A percentile compares a stretch with the other conserved stretches of the same genome.
Conservation (phyloP, 108 stramenopile genomes). For the Halocafeteria seosinensis region DNA sequence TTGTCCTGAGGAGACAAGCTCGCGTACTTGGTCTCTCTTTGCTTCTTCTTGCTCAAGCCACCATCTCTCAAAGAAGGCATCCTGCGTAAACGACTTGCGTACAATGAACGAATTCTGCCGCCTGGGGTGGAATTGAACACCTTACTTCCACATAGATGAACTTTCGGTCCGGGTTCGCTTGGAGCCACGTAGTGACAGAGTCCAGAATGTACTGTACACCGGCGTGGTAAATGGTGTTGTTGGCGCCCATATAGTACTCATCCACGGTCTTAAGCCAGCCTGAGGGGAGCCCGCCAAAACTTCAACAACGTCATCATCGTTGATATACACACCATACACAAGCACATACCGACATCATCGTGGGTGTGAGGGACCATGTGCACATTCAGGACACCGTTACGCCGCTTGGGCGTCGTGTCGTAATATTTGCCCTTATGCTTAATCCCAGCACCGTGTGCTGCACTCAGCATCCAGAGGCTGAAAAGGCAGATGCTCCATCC, state of each 20-base stretch:
- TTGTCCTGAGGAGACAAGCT: conserved; percentile 48
- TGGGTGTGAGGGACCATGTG: background rate
- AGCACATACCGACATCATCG: background rate
- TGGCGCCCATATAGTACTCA: conserved; percentile 28
- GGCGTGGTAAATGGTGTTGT: conserved; percentile 57
- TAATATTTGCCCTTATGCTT: too few relatives aligned
- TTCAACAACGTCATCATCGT: background rate
- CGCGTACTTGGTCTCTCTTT: conserved; percentile 27
- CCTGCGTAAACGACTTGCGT: too few relatives aligned
- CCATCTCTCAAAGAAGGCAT: conserved; percentile 78
- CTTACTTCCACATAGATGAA: conserved; percentile 89
- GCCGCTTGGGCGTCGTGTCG: too few relatives aligned
- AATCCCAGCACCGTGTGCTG: too few relatives aligned
- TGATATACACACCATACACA: background rate
- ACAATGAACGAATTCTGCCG: too few relatives aligned
- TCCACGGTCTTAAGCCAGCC: background rate
- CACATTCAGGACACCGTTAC: too few relatives aligned
- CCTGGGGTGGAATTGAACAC: too few relatives aligned
- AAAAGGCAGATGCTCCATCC: too few relatives aligned
- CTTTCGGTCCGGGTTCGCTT: conserved; percentile 51
- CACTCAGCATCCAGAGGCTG: too few relatives aligned
- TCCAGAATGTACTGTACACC: conserved; percentile 61
- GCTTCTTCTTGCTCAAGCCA: conserved; percentile 50
- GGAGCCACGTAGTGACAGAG: conserved; percentile 47
- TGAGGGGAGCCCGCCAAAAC: background rate